Evolutionary conservation across 2,329 filamentous ascomycete species (phyloP), one percentile per base, ranked within the genome.

Genomic region (Colletotrichum sansevieriae): DNA sequence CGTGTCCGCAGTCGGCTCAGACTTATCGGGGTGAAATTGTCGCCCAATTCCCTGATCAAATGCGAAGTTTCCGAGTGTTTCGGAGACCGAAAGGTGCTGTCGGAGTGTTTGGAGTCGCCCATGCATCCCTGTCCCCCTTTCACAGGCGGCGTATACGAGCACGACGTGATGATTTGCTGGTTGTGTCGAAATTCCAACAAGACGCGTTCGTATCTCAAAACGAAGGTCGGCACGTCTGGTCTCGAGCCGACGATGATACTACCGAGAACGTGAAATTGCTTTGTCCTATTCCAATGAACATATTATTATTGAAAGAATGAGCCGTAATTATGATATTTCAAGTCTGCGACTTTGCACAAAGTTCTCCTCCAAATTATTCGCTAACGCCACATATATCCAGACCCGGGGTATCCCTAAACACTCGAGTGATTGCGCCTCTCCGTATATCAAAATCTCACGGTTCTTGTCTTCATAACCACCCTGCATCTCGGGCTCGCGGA

Each of bases 71-170:
- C 54, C 35, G 51, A 63, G 20, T 3, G 35, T 29, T 35, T 43
- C 35, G 43, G 33, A 51, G 43, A 43, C 18, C 20, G 22, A 51
- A 56, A 15, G 43, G 18, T 15, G 18, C 15, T 35, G 39, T 39
- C n/a, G 22, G 6, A 41, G 22, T 20, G 54, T 68, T 68, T 60
- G 55, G 33, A 41, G 56, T 61, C 51, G 41, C 25, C 65, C 41
- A 20, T 47, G 51, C 57, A 66, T 63, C 65, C 65, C 44, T 49
- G 57, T 63, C 12, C 0, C 11, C 35, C 60, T 29, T 18, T 39
- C 15, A 18, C 15, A 9, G 35, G 33, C 13, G 39, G 64, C 4
- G 1, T 15, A 52, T 29, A 37, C 65, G 52, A 68, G 46, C 64
- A 51, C 60, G 44, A 64, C 37, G 12, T 55, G 52, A 13, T 20